Percentiles rank a stretch among this genome's conserved stretches.
These are phyloP conservation scores for Fusarium nygamai DNA, from an alignment of 2,329 filamentous ascomycete genomes.

Conservation along the genomic window DNA sequence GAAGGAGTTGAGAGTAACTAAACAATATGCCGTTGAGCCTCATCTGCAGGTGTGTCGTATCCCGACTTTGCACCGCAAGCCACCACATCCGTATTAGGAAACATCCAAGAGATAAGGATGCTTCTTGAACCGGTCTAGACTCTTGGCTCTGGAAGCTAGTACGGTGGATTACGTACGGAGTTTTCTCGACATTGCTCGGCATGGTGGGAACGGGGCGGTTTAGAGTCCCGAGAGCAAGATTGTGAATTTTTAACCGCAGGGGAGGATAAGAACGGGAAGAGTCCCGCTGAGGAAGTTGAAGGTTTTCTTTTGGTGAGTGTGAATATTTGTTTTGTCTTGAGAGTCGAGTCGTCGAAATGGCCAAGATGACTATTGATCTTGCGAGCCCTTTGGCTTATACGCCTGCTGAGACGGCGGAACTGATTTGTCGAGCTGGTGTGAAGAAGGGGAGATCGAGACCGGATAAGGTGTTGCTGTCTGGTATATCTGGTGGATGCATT, in stretches of 20 bases:
- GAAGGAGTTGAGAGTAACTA: neutral
- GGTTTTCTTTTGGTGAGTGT: too few species aligned
- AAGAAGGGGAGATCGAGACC: slow-evolving; percentile 34
- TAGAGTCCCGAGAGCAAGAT: slow-evolving; percentile 2
- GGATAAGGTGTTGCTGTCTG: slow-evolving; percentile 37
- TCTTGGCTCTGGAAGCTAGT: slow-evolving; percentile 7
- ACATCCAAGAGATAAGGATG: neutral
- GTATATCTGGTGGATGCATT: slow-evolving; percentile 33
- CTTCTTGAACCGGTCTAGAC: neutral
- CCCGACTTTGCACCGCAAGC: slow-evolving; percentile 1
- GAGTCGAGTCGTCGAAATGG: neutral
- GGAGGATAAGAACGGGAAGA: neutral
- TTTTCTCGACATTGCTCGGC: slow-evolving; percentile 26
- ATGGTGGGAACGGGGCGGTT: slow-evolving; percentile 13
- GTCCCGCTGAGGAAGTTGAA: neutral
- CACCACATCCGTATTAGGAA: neutral
- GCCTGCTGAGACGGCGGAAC: slow-evolving; percentile 38
- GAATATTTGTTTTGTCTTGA: neutral
- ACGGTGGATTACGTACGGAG: slow-evolving; percentile 14
- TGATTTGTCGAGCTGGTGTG: slow-evolving; percentile 33
- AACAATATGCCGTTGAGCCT: slow-evolving; percentile 17
- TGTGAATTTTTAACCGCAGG: neutral
- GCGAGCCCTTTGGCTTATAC: slow-evolving; percentile 26
- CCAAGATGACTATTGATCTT: neutral
- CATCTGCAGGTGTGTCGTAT: slow-evolving; percentile 14